Evolutionary conservation across 495 filamentous ascomycete species (phyloP).

Genomic region (Neohortaea acidophila): DNA sequence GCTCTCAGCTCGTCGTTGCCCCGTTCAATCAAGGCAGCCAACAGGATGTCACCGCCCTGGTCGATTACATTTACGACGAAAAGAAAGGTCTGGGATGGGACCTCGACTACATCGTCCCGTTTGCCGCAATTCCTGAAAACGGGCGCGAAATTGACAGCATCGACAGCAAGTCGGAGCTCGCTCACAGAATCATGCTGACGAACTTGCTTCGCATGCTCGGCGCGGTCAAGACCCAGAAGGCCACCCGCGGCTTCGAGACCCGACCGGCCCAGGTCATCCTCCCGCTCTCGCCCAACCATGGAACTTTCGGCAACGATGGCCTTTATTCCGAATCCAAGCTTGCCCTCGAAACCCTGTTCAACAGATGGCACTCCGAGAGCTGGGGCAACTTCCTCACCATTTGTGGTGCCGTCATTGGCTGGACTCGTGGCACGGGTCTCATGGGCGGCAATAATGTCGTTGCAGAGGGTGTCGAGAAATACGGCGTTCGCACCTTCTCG

Average conservation of each 20-base stretch:
- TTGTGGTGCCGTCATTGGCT: constrained; percentile 95
- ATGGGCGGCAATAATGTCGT: constrained; percentile 98
- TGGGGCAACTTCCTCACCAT: constrained; percentile 98
- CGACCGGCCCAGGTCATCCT: constrained; percentile 92
- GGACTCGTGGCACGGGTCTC: constrained; percentile 94
- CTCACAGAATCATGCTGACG: constrained; percentile 98
- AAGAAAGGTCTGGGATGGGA: constrained; percentile 98
- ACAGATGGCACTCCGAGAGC: constrained; percentile 93
- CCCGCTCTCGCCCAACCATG: constrained; percentile 93
- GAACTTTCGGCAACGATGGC: constrained; percentile 94
- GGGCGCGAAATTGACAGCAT: constrained; percentile 95
- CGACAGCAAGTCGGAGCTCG: constrained; percentile 95
- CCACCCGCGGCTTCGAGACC: constrained; percentile 72
- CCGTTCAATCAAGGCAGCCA: constrained; percentile 98
- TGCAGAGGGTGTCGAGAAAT: constrained; percentile 88
- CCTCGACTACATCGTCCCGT: constrained; percentile 88
- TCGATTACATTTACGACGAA: constrained; percentile 91
- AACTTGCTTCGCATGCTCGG: constrained; percentile 87
- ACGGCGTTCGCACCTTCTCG: constrained; percentile 94
- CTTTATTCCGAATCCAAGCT: constrained; percentile 98
- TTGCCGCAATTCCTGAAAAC: constrained; percentile 94
- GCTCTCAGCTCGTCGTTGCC: constrained; percentile 92
- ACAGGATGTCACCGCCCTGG: constrained; percentile 84
- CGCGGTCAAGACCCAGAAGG: constrained; percentile 78
- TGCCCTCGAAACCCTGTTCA: constrained; percentile 92